These are phyloP conservation scores for Hericium coralloides DNA, from an alignment of 768 basidiomycete genomes.

Conservation along the genomic window DNA sequence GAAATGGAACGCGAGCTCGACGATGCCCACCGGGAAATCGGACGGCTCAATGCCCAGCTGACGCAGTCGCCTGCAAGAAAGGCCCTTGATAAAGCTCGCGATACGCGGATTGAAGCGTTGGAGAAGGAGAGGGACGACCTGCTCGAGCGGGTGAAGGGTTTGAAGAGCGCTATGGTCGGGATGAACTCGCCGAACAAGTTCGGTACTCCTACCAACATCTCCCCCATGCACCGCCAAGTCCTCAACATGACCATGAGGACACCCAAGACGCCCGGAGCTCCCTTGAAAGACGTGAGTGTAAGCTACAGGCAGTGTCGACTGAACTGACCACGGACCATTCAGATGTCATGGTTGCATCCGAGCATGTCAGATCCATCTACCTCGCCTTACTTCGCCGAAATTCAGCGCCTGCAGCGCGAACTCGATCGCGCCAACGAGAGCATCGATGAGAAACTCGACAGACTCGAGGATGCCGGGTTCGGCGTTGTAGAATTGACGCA, in stretches of 20 bases:
- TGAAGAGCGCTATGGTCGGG: constrained; percentile 44
- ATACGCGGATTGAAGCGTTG: constrained; percentile 65
- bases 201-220: constrained; percentile 48
- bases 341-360: constrained; percentile 70
- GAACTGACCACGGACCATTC: constrained; percentile 10
- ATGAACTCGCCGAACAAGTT: constrained; percentile 50
- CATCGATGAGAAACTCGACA: constrained; percentile 84
- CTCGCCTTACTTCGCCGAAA: constrained; percentile 62
- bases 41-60: constrained; percentile 54
- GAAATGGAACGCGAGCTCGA: constrained; percentile 71
- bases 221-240: constrained; percentile 70
- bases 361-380: constrained; percentile 47
- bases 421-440: constrained; percentile 74
- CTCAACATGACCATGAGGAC: constrained; percentile 57
- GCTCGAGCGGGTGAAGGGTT: constrained; percentile 54
- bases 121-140: constrained; percentile 73
- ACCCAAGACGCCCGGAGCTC: constrained; percentile 73
- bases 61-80: constrained; percentile 67
- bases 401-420: constrained; percentile 62
- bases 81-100: constrained; percentile 71
- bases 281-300: constrained; percentile 63
- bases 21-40: constrained; percentile 68
- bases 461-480: constrained; percentile 72
- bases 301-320: neutral
- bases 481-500: constrained; percentile 63